Base-by-base conservation (phyloP, 345 rosid genomes). In the Moricandia arvensis region DNA sequence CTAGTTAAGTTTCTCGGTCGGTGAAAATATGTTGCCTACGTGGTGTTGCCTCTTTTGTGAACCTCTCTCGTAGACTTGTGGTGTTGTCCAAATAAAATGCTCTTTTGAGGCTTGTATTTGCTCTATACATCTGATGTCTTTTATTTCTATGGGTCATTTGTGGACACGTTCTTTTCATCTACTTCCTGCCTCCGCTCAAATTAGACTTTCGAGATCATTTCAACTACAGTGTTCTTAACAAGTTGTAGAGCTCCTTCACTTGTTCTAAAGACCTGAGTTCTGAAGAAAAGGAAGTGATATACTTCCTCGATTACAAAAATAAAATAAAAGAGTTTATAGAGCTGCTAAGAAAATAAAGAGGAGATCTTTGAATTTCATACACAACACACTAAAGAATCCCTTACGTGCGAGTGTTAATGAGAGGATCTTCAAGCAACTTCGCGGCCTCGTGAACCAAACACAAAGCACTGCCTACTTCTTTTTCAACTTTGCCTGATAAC, bases 381-480 rank as follows among this genome's bases (percentile, higher is more conserved):
- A 72, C 47, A 31, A 7, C 67, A 57, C 6, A 21, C 24, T 21
- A 8, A 17, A 51, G 18, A 63, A 7, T 1, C 29, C 5, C 33
- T 24, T 63, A 34, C 34, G 16, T 74, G 27, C 72, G 16, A 57
- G 6, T 17, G 9, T 27, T 15, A 69, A 11, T 38, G 64, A 69
- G 70, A 68, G 24, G 24, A 31, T 5, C 45, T 10, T 12, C 63
- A 7, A 90, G 68, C 68, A 86, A 69, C 35, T 47, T 58, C 63
- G 75, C 82, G 9, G 89, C 87, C 73, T 91, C 89, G 8, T 70
- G 18, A 8, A 91, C 67, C 67, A 78, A 84, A 38, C 71, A 61
- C 63, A 66, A 57, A 45, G 76, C 80, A 54, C 24, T 79, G 34
- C 27, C 69, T 26, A 90, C 79, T 68, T 89, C 87, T 63, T 69